These are phyloP conservation scores for Arachnomyces sp. DNA, from an alignment of 2,329 filamentous ascomycete species.

Conservation along the genomic window DNA sequence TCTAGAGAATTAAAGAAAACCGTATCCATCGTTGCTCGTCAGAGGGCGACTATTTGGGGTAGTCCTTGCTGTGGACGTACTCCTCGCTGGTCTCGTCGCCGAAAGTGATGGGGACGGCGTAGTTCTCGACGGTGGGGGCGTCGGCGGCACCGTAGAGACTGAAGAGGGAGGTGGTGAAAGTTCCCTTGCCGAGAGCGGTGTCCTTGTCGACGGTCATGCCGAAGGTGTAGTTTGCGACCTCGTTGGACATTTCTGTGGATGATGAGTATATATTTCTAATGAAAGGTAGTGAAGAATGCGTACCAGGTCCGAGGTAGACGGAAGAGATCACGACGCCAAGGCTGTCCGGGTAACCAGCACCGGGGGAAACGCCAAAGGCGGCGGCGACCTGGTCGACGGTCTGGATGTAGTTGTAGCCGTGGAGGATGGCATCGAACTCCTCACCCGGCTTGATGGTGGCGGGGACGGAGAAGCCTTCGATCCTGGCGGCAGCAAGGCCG, in stretches of 20 bases:
- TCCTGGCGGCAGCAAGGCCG: slow-evolving; percentile 29
- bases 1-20: too few relatives aligned
- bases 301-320: slow-evolving; percentile 32
- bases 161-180: background rate
- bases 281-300: slow-evolving; percentile 1
- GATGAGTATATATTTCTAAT: too few relatives aligned
- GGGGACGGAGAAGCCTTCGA: slow-evolving; percentile 38
- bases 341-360: slow-evolving; percentile 16
- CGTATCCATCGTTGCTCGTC: too few relatives aligned
- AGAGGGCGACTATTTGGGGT: too few relatives aligned
- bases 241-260: background rate
- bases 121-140: slow-evolving; percentile 5
- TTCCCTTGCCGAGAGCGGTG: background rate
- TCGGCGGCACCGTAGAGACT: background rate
- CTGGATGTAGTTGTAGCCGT: slow-evolving; percentile 39
- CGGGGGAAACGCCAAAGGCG: slow-evolving; percentile 32
- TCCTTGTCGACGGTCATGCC: background rate
- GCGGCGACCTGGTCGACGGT: slow-evolving; percentile 38
- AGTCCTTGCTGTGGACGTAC: too few relatives aligned
- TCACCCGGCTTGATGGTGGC: slow-evolving; percentile 31
- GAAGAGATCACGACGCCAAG: slow-evolving; percentile 26
- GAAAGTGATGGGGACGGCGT: slow-evolving; percentile 10
- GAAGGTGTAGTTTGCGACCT: background rate
- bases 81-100: slow-evolving; percentile 1
- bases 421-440: slow-evolving; percentile 31